phyloP scores from a whole-genome alignment of 192 early-diverging fungal species.

The Linnemannia schmuckeri region DNA sequence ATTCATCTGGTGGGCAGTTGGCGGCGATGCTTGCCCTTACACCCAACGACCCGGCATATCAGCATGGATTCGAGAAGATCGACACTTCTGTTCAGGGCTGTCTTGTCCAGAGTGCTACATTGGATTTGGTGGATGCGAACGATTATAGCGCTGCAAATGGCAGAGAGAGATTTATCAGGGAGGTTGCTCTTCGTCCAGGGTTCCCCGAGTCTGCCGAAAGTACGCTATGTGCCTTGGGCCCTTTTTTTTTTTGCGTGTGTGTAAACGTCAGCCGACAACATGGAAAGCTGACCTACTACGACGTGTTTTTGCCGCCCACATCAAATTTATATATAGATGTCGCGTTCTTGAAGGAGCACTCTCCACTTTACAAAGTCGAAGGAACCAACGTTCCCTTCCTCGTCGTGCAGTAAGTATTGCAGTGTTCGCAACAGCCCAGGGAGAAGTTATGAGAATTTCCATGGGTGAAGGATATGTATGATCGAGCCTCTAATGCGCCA shows the following conservation, averaged over 20 bases:
- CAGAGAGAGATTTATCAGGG: conserved; percentile 58
- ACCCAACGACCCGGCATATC: conserved; percentile 58
- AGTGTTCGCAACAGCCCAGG: background rate
- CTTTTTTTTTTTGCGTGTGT: too few relatives aligned
- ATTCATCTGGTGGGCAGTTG: conserved; percentile 69
- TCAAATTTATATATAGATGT: conserved; percentile 14
- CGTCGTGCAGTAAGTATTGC: conserved; percentile 51
- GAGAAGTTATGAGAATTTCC: too few relatives aligned
- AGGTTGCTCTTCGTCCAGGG: conserved; percentile 47
- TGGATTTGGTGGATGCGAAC: conserved; percentile 61
- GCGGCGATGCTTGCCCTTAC: conserved; percentile 69
- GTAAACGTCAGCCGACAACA: background rate
- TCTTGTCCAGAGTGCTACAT: conserved; percentile 59
- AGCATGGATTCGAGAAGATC: conserved; percentile 69
- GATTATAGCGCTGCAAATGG: conserved; percentile 50
- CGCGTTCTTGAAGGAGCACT: conserved; percentile 48
- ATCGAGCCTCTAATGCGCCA: background rate
- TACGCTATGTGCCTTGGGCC: conserved; percentile 18
- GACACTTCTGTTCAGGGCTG: conserved; percentile 72
- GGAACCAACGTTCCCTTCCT: conserved; percentile 49
- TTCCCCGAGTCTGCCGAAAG: conserved; percentile 43
- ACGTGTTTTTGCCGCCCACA: background rate
- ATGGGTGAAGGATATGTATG: background rate
- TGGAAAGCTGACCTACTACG: background rate
- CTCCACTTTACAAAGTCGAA: conserved; percentile 36